Base-by-base conservation (phyloP, 2,329 filamentous ascomycete species). In the Fusarium austroafricanum region DNA sequence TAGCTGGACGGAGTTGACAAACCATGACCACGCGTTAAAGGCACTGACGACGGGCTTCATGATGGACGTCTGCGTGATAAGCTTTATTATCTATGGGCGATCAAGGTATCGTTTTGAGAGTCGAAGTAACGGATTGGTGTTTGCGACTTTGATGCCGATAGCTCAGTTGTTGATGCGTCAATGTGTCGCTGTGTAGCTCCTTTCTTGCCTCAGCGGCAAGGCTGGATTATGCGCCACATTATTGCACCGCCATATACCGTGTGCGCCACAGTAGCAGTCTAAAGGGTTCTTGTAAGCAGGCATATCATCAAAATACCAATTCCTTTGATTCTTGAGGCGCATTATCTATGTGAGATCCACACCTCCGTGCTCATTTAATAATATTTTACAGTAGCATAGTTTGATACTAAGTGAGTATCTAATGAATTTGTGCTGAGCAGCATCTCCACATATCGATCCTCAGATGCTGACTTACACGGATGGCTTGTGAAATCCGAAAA, bases 21-120 rank as follows among this genome's bases (percentile, higher is more conserved):
- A 97, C 94, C 94, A 97, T 84, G 90, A 93, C 94, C 94, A 97
- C 76, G 94, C 95, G 83, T 97, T 94, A 83, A 94, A 87, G 71
- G 93, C 90, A 77, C 93, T 92, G 74, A 98, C 92, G 78, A 98
- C 85, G 73, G 95, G 94, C 90, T 97, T 97, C 94, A 97, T 97
- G 77, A 76, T 88, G 83, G 80, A 57, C 60, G 44, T 17, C 17
- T 54, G 26, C 10, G 45, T 28, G 11, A 59, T 59, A 31, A 39
- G n/a, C 20, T 37, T 37, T 20, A 9, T 12, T 28, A 33, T 15
- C 21, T 6, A 29, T 49, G 28, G 40, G 23, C 26, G 43, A 47
- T 42, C 26, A 39, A 15, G 20, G 21, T 39, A 40, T 47, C 44
- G 67, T 35, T 50, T 45, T 20, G 29, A 17, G 39, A 11, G 20